These are phyloP conservation scores for Stromatinia cepivora DNA, from an alignment of 2,329 filamentous ascomycete genomes.

Conservation along the genomic window DNA sequence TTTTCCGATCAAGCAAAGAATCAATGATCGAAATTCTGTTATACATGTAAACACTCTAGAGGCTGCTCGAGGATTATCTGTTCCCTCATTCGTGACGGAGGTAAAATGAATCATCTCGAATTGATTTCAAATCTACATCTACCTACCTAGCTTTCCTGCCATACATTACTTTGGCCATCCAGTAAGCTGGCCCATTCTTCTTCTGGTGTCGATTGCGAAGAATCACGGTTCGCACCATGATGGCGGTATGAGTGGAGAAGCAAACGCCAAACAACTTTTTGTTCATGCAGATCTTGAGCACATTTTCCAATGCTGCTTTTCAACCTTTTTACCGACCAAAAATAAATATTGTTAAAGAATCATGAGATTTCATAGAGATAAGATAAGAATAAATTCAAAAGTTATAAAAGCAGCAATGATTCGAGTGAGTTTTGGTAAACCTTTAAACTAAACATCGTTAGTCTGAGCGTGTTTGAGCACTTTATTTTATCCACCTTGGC, in stretches of 20 bases:
- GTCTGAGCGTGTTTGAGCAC: slow-evolving; percentile 24
- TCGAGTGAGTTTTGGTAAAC: neutral
- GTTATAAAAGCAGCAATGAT: neutral
- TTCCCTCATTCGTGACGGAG: neutral
- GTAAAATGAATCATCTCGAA: neutral
- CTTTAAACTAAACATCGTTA: neutral
- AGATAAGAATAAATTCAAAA: neutral
- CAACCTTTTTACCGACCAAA: neutral
- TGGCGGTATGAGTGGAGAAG: neutral
- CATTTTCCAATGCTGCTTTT: neutral
- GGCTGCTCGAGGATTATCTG: neutral
- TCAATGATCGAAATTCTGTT: neutral
- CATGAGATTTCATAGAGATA: neutral
- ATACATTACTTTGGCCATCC: neutral
- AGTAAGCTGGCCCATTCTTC: neutral
- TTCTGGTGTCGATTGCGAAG: neutral
- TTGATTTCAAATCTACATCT: neutral
- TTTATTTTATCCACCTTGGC: slow-evolving; percentile 19
- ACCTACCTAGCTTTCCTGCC: neutral
- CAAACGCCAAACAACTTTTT: neutral
- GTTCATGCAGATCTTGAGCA: neutral
- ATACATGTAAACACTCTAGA: neutral
- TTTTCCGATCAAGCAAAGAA: neutral
- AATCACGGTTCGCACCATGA: neutral
- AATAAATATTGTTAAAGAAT: neutral